These are phyloP conservation scores for Penicillium corylophilum DNA, from an alignment of 2,329 filamentous ascomycete genomes.

Conservation along the genomic window DNA sequence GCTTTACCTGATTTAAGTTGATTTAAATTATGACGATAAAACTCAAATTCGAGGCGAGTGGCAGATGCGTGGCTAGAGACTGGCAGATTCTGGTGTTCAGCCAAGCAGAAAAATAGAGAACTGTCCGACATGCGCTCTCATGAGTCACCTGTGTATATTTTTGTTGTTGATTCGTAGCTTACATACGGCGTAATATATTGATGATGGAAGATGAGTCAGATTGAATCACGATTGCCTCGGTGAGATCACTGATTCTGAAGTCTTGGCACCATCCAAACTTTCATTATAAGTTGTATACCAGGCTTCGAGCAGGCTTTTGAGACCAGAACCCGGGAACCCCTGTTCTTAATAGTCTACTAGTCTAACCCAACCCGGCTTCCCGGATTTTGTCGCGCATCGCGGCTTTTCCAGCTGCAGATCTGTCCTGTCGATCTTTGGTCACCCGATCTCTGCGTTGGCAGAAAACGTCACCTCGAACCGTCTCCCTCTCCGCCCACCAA, in stretches of 20 bases:
- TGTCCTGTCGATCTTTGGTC: conserved; percentile 34
- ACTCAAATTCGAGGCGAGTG: background rate
- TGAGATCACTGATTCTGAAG: conserved; percentile 1
- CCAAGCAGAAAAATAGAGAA: too few species aligned
- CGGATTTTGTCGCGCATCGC: conserved; percentile 2
- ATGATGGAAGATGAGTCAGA: conserved; percentile 23
- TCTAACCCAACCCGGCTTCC: conserved; percentile 5
- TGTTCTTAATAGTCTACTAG: background rate
- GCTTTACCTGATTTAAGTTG: background rate
- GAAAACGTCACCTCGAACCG: conserved; percentile 16
- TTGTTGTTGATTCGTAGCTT: too few species aligned
- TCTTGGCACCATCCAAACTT: conserved; percentile 11
- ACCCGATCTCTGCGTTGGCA: conserved; percentile 40
- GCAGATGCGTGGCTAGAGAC: background rate
- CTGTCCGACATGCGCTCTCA: background rate
- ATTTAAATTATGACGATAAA: background rate
- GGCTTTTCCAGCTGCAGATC: conserved; percentile 20
- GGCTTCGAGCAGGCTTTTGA: background rate
- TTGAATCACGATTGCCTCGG: conserved; percentile 13
- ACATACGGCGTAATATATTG: too few species aligned
- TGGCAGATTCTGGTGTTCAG: background rate
- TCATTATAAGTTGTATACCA: background rate
- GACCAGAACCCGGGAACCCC: background rate
- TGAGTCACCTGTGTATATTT: background rate
- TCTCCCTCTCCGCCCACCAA: conserved; percentile 2